Evolutionary conservation across 805 yeast species (phyloP).

Genomic region (Yamadazyma laniorum): DNA sequence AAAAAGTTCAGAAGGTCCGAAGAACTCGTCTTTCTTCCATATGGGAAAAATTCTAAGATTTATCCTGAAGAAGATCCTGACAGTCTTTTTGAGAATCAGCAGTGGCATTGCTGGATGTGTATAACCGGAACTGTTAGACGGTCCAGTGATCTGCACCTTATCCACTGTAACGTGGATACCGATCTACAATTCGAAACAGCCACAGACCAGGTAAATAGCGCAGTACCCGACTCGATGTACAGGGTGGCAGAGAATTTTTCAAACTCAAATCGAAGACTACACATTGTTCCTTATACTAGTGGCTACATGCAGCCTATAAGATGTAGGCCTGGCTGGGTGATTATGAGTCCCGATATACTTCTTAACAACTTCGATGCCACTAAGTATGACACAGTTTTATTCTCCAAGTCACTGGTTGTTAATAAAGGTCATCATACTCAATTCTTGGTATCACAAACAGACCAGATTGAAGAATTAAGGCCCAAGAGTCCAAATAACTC

Average conservation of each 20-base stretch:
- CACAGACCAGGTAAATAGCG: conserved; percentile 15
- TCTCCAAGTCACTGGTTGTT: conserved; percentile 29
- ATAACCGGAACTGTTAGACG: conserved; percentile 92
- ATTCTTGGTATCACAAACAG: conserved; percentile 58
- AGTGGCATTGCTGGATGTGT: conserved; percentile 99
- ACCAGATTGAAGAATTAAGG: conserved; percentile 74
- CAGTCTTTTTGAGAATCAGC: conserved; percentile 61
- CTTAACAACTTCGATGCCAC: conserved; percentile 59
- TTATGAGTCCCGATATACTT: conserved; percentile 79
- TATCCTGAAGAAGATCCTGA: conserved; percentile 53
- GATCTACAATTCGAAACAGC: conserved; percentile 69
- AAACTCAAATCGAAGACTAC: conserved; percentile 76
- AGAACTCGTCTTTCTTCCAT: conserved; percentile 79
- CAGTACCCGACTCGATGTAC: conserved; percentile 70
- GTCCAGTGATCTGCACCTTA: conserved; percentile 76
- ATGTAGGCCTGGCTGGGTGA: conserved; percentile 86
- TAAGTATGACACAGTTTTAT: conserved; percentile 30
- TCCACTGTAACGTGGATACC: conserved; percentile 90
- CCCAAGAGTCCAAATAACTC: conserved; percentile 71
- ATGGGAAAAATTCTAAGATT: conserved; percentile 61
- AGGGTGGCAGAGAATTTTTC: conserved; percentile 86
- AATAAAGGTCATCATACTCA: conserved; percentile 41
- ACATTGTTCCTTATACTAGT: conserved; percentile 73
- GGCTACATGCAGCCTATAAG: conserved; percentile 64
- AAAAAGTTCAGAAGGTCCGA: conserved; percentile 83